phyloP scores from a whole-genome alignment of 2,329 filamentous ascomycete species.

The Dissoconium aciculare region DNA sequence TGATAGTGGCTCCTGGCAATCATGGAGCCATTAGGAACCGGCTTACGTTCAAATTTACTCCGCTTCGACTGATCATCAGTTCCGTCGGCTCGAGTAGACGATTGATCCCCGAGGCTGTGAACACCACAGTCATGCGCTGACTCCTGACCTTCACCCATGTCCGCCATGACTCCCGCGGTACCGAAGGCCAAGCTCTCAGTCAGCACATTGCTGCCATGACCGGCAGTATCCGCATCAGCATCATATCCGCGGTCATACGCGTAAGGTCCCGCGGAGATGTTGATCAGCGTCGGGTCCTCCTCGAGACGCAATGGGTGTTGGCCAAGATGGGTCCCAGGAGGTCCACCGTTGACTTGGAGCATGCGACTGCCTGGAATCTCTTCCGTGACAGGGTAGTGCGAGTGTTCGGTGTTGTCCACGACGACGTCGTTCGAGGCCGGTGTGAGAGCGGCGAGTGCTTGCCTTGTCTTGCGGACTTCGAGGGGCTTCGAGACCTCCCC shows the following conservation, averaged over 20 bases:
- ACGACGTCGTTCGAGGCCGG: constrained; percentile 9
- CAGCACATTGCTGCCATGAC: neutral
- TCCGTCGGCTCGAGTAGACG: too few relatives aligned
- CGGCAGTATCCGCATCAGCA: neutral
- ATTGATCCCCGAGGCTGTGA: too few relatives aligned
- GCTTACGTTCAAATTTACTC: too few relatives aligned
- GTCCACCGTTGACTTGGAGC: too few relatives aligned
- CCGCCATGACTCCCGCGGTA: too few relatives aligned
- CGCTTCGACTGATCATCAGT: too few relatives aligned
- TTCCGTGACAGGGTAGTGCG: neutral
- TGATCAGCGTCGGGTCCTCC: constrained; percentile 21
- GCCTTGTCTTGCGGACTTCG: constrained; percentile 13
- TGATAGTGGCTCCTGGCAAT: neutral
- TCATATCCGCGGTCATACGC: constrained; percentile 6
- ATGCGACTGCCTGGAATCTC: constrained; percentile 3
- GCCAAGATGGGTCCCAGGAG: too few relatives aligned
- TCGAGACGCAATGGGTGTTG: neutral
- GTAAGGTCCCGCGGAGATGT: constrained; percentile 24
- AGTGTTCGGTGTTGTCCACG: constrained; percentile 4
- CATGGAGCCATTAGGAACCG: neutral
- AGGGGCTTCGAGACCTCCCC: constrained; percentile 11
- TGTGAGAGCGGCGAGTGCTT: neutral
- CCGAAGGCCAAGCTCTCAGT: neutral
- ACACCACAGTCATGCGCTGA: too few relatives aligned
- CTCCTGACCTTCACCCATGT: too few relatives aligned